Base-by-base conservation (phyloP, 164 flowering plant species). In the Kalanchoe fedtschenkoi region DNA sequence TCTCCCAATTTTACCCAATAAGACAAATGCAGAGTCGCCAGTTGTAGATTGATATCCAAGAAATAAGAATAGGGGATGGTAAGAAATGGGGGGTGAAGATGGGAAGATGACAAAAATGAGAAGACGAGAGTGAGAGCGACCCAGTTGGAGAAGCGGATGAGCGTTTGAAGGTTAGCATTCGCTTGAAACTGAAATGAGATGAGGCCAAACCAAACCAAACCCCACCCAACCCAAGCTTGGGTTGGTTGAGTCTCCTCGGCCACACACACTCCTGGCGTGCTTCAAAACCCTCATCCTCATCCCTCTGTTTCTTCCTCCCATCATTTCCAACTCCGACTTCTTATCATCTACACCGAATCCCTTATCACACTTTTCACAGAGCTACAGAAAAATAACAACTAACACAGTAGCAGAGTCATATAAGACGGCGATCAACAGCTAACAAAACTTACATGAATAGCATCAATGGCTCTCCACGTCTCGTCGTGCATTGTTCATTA, bases 81-180 rank as follows among this genome's bases (percentile, higher is more conserved):
- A 22, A 47, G 54, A 47, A 47, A 47, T 47, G 54, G 54, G 32
- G 30, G 29, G 54, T 47, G 54, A 47, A 14, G 54, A 47, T 26
- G 32, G 56, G 32, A 26, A 51, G 29, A 51, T 24, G 56, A 26
- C 56, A 51, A 44, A 47, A 47, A 47, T 16, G 21, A n/a, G 30
- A 22, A 47, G 55, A 24, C 30, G 26, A 47, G 55, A 47, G 2
- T 22, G 55, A 47, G 55, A 47, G 55, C 24, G 55, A 47, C 55
- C 55, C 30, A 47, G 26, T 47, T 47, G 55, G 54, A 47, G 55
- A 47, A 47, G 55, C 24, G 55, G 55, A 47, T 47, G 55, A 47
- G 55, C 55, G 26, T 47, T 47, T 47, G 55, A 47, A 47, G 55
- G 55, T 47, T 47, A 16, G 30, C 30, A 47, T 47, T 47, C 24